Conservation (phyloP, 805 yeast genomes). For the Kuraishia floccosa region DNA sequence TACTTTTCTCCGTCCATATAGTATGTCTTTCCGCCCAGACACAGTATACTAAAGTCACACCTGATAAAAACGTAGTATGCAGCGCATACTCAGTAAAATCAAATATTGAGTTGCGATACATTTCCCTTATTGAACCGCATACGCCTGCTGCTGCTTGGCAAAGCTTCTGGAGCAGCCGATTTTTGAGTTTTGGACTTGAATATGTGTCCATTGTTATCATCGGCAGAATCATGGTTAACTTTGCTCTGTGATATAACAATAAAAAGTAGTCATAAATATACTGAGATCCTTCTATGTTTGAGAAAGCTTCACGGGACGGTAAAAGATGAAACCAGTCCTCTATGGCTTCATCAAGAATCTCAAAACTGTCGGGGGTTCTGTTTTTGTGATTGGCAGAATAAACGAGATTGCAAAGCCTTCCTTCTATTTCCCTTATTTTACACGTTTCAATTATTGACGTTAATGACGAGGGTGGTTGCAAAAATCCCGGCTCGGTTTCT, state of each 20-base stretch:
- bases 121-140: constrained; percentile 8
- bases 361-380: constrained; percentile 7
- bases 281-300: constrained; percentile 5
- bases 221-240: constrained; percentile 8
- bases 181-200: constrained; percentile 4
- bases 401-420: constrained; percentile 8
- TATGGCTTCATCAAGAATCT: constrained; percentile 6
- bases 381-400: constrained; percentile 7
- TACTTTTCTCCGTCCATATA: no score
- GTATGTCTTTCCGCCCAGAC: constrained; percentile 11
- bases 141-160: constrained; percentile 12
- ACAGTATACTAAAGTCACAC: constrained; percentile 15
- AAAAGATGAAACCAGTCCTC: constrained; percentile 7
- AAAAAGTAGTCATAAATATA: constrained; percentile 10
- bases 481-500: constrained; percentile 6
- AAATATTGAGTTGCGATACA: constrained; percentile 10
- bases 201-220: constrained; percentile 6
- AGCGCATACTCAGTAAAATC: constrained; percentile 12
- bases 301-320: constrained; percentile 6
- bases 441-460: constrained; percentile 9
- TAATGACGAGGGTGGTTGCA: constrained; percentile 7
- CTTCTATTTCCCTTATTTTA: constrained; percentile 10
- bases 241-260: constrained; percentile 9
- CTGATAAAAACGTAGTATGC: constrained; percentile 12
- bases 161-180: constrained; percentile 7